phyloP scores from a whole-genome alignment of 176 grass and related monocot species.

The Elymus sibiricus region DNA sequence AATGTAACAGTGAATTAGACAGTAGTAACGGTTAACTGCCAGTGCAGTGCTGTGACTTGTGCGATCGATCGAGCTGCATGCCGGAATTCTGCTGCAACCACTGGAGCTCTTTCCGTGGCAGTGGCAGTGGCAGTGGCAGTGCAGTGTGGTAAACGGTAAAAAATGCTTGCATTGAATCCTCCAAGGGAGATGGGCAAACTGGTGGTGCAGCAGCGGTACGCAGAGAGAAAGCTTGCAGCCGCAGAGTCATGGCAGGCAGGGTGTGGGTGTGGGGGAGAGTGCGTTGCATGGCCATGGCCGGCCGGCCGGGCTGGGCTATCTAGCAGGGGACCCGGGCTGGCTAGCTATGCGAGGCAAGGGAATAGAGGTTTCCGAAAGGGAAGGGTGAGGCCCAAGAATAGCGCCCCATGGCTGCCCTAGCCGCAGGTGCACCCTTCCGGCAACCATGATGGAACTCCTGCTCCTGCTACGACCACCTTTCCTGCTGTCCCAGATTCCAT shows the following conservation, averaged over 20 bases:
- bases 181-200: constrained; percentile 46
- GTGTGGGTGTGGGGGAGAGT: not conserved
- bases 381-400: constrained; percentile 63
- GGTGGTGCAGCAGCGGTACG: constrained; percentile 20
- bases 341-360: constrained; percentile 44
- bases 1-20: constrained; percentile 43
- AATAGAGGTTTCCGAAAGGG: constrained; percentile 97
- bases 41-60: not conserved
- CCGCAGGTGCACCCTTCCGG: constrained; percentile 72
- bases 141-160: constrained; percentile 2
- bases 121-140: not conserved
- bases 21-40: constrained; percentile 15
- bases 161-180: constrained; percentile 22
- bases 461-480: not conserved
- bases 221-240: constrained; percentile 44
- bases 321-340: constrained; percentile 34
- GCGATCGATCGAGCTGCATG: not conserved
- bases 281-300: constrained; percentile 40
- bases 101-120: not conserved
- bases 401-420: constrained; percentile 47
- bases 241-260: constrained; percentile 41
- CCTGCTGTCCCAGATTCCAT: constrained; percentile 21
- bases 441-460: constrained; percentile 53
- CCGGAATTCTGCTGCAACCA: constrained; percentile 31
- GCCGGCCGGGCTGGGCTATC: not conserved